Percentiles rank a stretch among this genome's conserved stretches.
Evolutionary conservation across 257 asterid species (phyloP).

Genomic region (Lavandula angustifolia): DNA sequence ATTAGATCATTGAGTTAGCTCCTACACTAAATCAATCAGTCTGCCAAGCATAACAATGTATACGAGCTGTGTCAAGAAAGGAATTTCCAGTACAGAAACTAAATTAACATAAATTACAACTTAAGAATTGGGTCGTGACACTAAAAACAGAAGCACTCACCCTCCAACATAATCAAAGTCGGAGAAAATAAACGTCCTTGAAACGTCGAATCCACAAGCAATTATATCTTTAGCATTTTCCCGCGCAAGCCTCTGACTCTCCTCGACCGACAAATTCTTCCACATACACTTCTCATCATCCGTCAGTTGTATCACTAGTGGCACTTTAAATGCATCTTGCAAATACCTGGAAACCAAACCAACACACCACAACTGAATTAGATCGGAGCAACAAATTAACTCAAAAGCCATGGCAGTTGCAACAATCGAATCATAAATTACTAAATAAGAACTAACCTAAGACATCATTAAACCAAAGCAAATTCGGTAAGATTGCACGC

Average conservation of each 20-base stretch:
- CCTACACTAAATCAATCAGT: constrained; percentile 3
- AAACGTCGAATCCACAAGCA: constrained; percentile 92
- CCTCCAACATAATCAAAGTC: constrained; percentile 95
- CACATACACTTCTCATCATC: constrained; percentile 99
- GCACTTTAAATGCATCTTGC: constrained; percentile 97
- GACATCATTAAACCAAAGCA: neutral
- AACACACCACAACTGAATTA: neutral
- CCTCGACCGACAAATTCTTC: constrained; percentile 90
- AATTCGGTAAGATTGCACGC: neutral
- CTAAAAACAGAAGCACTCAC: constrained; percentile 44
- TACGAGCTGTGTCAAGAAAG: neutral
- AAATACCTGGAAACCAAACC: constrained; percentile 54
- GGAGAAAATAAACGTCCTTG: constrained; percentile 88
- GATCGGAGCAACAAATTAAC: neutral
- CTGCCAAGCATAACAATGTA: neutral
- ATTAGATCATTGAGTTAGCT: constrained; percentile 16
- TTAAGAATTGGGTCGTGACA: neutral
- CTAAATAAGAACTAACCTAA: neutral
- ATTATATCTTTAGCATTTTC: constrained; percentile 98
- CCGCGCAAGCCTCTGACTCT: constrained; percentile 90
- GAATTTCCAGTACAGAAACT: neutral
- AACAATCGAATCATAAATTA: neutral
- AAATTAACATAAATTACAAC: neutral
- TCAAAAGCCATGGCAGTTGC: neutral
- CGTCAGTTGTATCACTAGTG: constrained; percentile 87